A percentile compares a stretch with the other conserved stretches of the same genome.
phyloP scores from a whole-genome alignment of 306 rosid genomes.

The Trifolium fragiferum region DNA sequence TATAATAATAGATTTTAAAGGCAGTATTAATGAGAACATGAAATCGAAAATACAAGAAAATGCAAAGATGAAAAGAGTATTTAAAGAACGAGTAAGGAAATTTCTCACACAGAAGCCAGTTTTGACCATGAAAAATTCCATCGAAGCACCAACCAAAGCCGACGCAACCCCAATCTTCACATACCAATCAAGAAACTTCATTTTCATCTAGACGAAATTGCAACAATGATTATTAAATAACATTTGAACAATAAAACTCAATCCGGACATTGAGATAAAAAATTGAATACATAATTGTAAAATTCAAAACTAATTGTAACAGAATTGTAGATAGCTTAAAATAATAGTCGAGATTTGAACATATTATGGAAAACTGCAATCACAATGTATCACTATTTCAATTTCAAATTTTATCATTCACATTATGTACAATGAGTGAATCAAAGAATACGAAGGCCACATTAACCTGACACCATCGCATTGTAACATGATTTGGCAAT shows the following conservation, averaged over 20 bases:
- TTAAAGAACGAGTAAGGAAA: constrained; percentile 50
- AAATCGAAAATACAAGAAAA: constrained; percentile 33
- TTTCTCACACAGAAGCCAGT: constrained; percentile 91
- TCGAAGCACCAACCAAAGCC: constrained; percentile 83
- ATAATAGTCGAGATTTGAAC: not conserved
- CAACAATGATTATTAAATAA: not conserved
- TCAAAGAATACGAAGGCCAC: not conserved
- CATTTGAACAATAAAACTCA: constrained; percentile 9
- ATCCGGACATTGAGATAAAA: not conserved
- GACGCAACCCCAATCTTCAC: constrained; percentile 78
- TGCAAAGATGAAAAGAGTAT: not conserved
- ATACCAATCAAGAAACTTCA: constrained; percentile 91
- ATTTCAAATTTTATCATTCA: constrained; percentile 2
- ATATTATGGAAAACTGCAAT: not conserved
- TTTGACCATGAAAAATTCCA: constrained; percentile 91
- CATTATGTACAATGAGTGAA: not conserved
- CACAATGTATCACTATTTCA: not conserved
- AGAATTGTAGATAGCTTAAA: not conserved
- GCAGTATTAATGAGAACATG: constrained; percentile 15
- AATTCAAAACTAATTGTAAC: constrained; percentile 13
- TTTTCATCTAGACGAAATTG: constrained; percentile 43
- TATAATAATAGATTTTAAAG: not conserved
- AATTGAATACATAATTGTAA: not conserved
- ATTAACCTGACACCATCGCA: constrained; percentile 9
- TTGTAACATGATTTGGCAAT: constrained; percentile 3